phyloP scores from a whole-genome alignment of 805 yeast species.

The Wickerhamomyces hampshirensis region DNA sequence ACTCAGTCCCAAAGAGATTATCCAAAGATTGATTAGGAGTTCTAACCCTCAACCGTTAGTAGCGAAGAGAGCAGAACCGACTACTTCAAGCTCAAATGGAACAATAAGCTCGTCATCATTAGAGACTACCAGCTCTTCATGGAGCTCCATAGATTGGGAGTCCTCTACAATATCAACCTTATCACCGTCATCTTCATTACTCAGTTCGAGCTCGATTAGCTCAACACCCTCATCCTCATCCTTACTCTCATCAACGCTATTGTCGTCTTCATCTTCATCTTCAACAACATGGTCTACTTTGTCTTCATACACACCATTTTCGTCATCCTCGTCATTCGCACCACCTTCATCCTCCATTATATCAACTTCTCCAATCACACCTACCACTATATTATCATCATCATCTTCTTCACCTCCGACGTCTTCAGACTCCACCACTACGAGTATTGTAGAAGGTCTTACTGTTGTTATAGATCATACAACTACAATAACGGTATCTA shows the following conservation, averaged over 20 bases:
- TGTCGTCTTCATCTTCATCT: constrained; percentile 1
- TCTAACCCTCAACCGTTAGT: not conserved
- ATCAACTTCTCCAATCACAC: constrained; percentile 7
- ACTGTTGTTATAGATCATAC: constrained; percentile 20
- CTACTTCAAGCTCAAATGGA: not conserved
- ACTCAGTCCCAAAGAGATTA: too few relatives aligned
- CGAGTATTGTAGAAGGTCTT: constrained; percentile 9
- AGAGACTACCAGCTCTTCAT: not conserved
- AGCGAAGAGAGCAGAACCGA: not conserved
- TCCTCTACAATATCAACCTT: not conserved
- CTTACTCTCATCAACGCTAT: constrained; percentile 1
- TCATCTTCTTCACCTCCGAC: constrained; percentile 3
- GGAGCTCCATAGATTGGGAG: not conserved
- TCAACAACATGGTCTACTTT: constrained; percentile 5
- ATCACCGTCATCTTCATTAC: not conserved
- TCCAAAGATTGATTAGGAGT: not conserved
- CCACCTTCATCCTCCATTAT: constrained; percentile 1
- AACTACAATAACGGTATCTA: constrained; percentile 15
- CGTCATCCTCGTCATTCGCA: constrained; percentile 5
- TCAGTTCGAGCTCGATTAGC: not conserved
- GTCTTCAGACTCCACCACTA: constrained; percentile 5
- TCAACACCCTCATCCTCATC: not conserved
- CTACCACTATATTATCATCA: constrained; percentile 1
- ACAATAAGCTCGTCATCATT: not conserved
- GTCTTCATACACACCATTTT: constrained; percentile 1